Base-by-base conservation (phyloP, 1,284 basidiomycete species). In the Malassezia sympodialis region DNA sequence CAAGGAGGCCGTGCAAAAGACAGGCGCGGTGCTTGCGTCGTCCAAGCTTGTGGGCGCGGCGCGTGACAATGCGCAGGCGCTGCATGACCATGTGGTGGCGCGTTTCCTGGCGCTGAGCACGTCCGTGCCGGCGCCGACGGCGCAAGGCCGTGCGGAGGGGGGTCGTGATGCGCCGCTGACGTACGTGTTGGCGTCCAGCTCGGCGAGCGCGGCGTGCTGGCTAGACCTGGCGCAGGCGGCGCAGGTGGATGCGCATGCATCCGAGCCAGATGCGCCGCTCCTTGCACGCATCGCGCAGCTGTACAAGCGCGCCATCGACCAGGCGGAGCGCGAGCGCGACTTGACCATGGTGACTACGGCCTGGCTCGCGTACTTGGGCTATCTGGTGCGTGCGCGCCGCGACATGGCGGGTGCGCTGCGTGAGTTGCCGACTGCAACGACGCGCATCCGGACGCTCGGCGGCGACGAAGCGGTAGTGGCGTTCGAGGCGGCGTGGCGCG, bases 31-130 rank as follows among this genome's bases (percentile, higher is more conserved):
- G 21, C 46, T 57, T 8, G 55, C 55, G 3, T 51, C 55, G 30
- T 51, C 55, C 10, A 32, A 47, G 43, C 50, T 57, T 8, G 28
- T 48, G 21, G 44, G 55, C 24, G 42, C 44, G 4, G 55, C 55
- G 28, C 55, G 55, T 4, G 24, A 8, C 2, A 21, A 52, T 32
- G 55, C 55, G 10, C 55, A 57, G 40, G 44, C 49, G 26, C 50
- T 57, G 44, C 55, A 57, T 15, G 55, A 57, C 17, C 32, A 23
- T 1, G 50, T 57, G 6, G 55, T 57, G 19, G 10, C n/a, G 21
- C 49, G 30, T 14, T 40, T 48, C 8, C 28, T 32, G 12, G 32
- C 32, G 15, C n/a, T 6, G 19, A 34, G 32, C 11, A 4, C 6
- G 6, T 39, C 19, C 19, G 12, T 44, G 31, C 8, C 27, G 6